Evolutionary conservation across 2,329 filamentous ascomycete species (phyloP).

Genomic region (Microsporum canis): DNA sequence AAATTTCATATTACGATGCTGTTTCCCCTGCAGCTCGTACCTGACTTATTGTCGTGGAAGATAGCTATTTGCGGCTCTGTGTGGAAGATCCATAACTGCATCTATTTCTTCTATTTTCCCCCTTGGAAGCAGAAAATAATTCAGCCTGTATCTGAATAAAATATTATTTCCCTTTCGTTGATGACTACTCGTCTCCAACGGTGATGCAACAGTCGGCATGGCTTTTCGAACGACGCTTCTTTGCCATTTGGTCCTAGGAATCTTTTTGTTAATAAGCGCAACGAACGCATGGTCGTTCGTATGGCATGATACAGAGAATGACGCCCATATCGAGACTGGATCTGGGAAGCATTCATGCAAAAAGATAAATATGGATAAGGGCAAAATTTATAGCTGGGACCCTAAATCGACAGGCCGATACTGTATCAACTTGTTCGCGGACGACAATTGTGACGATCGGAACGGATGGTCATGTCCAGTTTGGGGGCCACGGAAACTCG

Average conservation of each 20-base stretch:
- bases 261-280: not conserved
- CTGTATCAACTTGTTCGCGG: constrained; percentile 9
- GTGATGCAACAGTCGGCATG: not conserved
- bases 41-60: not conserved
- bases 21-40: constrained; percentile 1
- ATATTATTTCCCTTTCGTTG: not conserved
- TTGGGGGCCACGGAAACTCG: constrained; percentile 8
- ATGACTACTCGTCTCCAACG: no score
- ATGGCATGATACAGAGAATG: constrained; percentile 7
- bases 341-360: not conserved
- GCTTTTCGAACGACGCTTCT: not conserved
- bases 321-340: constrained; percentile 2
- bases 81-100: not conserved
- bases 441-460: constrained; percentile 4
- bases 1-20: not conserved
- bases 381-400: constrained; percentile 9
- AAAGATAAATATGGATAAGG: constrained; percentile 7
- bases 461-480: constrained; percentile 10
- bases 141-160: not conserved
- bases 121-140: not conserved
- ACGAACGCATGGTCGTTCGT: constrained; percentile 7
- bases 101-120: not conserved
- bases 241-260: not conserved
- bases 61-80: not conserved
- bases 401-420: not conserved